Conservation (phyloP, 352 stramenopile species). For the Phytophthora citrophthora region DNA sequence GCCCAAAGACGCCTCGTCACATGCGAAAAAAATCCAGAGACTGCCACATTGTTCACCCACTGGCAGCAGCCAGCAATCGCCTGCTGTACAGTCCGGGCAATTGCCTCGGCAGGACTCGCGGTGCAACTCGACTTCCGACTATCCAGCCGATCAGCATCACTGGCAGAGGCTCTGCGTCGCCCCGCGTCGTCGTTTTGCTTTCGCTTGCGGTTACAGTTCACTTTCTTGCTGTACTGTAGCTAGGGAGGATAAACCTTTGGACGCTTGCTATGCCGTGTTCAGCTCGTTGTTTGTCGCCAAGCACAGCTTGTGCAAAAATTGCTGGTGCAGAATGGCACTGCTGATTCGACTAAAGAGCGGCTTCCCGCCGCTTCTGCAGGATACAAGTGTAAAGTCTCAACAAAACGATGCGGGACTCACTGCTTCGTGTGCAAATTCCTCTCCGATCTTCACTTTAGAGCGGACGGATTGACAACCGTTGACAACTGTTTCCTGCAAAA, state of each 20-base stretch:
- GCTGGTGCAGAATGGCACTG: neutral
- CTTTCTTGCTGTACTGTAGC: too few species aligned
- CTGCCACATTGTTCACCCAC: conserved; percentile 6
- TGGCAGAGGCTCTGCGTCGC: neutral
- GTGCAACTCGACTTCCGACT: conserved; percentile 22
- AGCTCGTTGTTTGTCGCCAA: neutral
- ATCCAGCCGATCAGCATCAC: conserved; percentile 11
- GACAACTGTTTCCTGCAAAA: conserved; percentile 6
- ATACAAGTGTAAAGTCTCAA: conserved; percentile 1
- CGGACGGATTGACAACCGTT: conserved; percentile 5
- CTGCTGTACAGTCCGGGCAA: conserved; percentile 8
- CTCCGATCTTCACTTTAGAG: conserved; percentile 12
- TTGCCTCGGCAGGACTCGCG: conserved; percentile 9
- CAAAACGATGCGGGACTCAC: conserved; percentile 9
- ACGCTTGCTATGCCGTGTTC: too few species aligned
- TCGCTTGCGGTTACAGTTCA: too few species aligned
- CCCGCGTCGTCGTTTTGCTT: neutral
- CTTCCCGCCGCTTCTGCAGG: conserved; percentile 11
- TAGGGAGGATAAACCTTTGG: too few species aligned
- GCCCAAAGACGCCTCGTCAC: conserved; percentile 29
- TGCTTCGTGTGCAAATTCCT: conserved; percentile 10
- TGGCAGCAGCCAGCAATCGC: conserved; percentile 7
- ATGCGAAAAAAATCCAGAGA: conserved; percentile 33
- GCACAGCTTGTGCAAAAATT: conserved; percentile 19
- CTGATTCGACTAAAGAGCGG: conserved; percentile 10